A percentile compares a stretch with the other conserved stretches of the same genome.
Conservation (phyloP, 306 rosid species). For the Malus sylvestris region DNA sequence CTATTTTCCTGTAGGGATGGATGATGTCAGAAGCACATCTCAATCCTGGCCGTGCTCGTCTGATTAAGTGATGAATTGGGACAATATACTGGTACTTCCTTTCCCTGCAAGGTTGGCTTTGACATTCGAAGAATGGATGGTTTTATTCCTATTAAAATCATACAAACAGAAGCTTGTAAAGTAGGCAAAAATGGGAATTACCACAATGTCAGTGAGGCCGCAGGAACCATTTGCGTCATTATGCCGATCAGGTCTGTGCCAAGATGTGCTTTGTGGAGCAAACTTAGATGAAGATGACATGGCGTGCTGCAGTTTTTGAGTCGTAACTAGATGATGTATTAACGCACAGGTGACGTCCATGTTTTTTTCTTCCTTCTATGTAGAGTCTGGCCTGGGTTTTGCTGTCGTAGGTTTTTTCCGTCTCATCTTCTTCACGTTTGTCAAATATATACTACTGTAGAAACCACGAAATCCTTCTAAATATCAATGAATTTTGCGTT, state of each 20-base stretch:
- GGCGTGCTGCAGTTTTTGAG: neutral
- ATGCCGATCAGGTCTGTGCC: neutral
- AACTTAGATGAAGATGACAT: neutral
- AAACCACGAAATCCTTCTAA: neutral
- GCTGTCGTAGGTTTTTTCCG: neutral
- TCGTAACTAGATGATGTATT: neutral
- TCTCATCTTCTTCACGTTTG: neutral
- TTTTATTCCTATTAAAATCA: neutral
- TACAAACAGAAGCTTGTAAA: neutral
- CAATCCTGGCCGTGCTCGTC: conserved; percentile 94
- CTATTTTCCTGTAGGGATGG: conserved; percentile 64
- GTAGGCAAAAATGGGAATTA: neutral
- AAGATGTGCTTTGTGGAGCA: neutral
- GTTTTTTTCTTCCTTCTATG: neutral
- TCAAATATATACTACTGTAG: neutral
- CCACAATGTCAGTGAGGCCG: conserved; percentile 3
- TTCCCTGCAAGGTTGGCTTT: conserved; percentile 22
- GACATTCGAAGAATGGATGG: conserved; percentile 5
- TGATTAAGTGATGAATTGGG: conserved; percentile 30
- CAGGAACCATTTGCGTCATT: conserved; percentile 21
- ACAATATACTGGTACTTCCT: conserved; percentile 13
- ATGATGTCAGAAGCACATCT: conserved; percentile 85
- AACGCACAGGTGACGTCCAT: neutral
- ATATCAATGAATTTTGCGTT: neutral
- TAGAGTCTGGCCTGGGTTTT: neutral